phyloP scores from a whole-genome alignment of 306 rosid genomes.

The Hylodesmum podocarpum region DNA sequence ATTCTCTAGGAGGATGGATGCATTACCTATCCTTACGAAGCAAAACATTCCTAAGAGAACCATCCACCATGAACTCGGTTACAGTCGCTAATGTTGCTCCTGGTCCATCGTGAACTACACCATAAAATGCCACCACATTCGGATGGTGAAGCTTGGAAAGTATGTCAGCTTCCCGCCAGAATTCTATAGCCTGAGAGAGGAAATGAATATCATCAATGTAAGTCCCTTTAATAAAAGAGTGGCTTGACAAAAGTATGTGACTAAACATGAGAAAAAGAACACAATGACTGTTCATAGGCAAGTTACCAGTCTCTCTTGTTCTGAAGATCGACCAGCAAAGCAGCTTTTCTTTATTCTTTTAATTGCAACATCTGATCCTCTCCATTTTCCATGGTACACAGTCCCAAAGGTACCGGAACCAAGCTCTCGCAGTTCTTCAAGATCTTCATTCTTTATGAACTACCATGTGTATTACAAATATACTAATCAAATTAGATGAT shows the following conservation, averaged over 20 bases:
- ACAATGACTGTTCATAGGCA: slow-evolving; percentile 9
- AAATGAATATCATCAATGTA: slow-evolving; percentile 27
- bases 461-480: slow-evolving; percentile 43
- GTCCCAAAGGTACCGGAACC: slow-evolving; percentile 96
- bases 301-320: slow-evolving; percentile 86
- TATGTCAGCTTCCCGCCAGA: slow-evolving; percentile 94
- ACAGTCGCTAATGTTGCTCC: slow-evolving; percentile 87
- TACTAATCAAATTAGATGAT: slow-evolving; percentile 28
- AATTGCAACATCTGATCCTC: slow-evolving; percentile 90
- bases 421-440: slow-evolving; percentile 77
- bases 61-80: slow-evolving; percentile 86
- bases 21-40: slow-evolving; percentile 83
- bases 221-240: neutral
- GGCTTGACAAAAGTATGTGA: neutral
- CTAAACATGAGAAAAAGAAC: slow-evolving; percentile 1
- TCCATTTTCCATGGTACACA: slow-evolving; percentile 90
- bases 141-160: slow-evolving; percentile 97
- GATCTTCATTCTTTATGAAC: slow-evolving; percentile 83
- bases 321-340: slow-evolving; percentile 81
- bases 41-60: slow-evolving; percentile 86
- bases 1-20: neutral
- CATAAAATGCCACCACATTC: slow-evolving; percentile 90
- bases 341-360: slow-evolving; percentile 91
- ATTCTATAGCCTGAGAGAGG: slow-evolving; percentile 62
- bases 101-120: slow-evolving; percentile 91